Percentiles rank a stretch among this genome's conserved stretches.
Evolutionary conservation across 164 flowering plant species (phyloP).

Genomic region (Umbellularia californica): DNA sequence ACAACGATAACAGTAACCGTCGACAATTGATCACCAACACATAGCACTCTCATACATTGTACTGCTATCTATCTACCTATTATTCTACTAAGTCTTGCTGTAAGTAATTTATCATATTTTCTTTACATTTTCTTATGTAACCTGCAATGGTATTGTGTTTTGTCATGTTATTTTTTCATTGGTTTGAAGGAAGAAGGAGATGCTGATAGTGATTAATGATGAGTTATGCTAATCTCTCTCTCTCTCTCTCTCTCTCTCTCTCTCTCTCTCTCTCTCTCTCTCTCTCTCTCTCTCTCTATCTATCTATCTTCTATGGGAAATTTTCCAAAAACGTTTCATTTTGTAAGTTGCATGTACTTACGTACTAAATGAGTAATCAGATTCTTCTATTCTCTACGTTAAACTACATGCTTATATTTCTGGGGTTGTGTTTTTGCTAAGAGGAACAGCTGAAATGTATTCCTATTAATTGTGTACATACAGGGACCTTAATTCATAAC

Average conservation of each 20-base stretch:
- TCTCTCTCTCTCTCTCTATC: neutral
- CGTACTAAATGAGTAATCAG: neutral
- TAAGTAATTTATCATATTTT: constrained; percentile 15
- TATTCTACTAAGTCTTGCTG: constrained; percentile 16
- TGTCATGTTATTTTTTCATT: constrained; percentile 23
- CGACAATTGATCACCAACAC: constrained; percentile 13
- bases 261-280: neutral
- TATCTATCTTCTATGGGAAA: neutral
- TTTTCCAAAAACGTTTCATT: neutral
- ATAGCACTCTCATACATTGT: constrained; percentile 5
- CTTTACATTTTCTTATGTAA: constrained; percentile 13
- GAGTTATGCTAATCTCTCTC: neutral
- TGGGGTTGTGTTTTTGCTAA: neutral
- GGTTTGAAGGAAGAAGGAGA: constrained; percentile 18
- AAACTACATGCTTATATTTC: neutral
- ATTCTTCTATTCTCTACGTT: neutral
- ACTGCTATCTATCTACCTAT: neutral
- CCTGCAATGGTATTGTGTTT: constrained; percentile 13
- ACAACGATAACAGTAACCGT: constrained; percentile 29
- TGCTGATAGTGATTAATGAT: neutral
- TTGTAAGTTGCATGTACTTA: constrained; percentile 18
- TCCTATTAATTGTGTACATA: neutral
- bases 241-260: neutral
- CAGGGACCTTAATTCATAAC: neutral
- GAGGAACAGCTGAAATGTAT: too few species aligned